A percentile compares a stretch with the other conserved stretches of the same genome.
These are phyloP conservation scores for Trametes meyenii DNA, from an alignment of 768 basidiomycete species.

Conservation along the genomic window DNA sequence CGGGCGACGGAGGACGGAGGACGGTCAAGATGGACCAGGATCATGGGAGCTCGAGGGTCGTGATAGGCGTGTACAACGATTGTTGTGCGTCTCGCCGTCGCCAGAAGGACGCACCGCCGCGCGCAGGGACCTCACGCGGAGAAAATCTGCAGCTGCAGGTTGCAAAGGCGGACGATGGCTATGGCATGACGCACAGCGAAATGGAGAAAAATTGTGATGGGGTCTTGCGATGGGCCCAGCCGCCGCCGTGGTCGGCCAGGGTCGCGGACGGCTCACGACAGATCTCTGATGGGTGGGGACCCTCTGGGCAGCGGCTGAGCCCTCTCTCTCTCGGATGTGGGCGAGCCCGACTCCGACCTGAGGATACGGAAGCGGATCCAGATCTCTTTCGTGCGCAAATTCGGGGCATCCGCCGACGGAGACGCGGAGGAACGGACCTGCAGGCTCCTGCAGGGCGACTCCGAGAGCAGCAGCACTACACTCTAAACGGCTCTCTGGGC, in stretches of 20 bases:
- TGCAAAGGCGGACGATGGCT: constrained; percentile 4
- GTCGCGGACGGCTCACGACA: constrained; percentile 6
- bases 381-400: neutral
- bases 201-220: constrained; percentile 1
- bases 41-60: neutral
- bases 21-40: neutral
- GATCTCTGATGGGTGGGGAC: constrained; percentile 9
- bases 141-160: constrained; percentile 3
- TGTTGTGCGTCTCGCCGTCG: constrained; percentile 12
- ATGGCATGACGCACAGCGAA: constrained; percentile 4
- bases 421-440: neutral
- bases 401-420: neutral
- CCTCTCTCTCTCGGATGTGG: neutral
- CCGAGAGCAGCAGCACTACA: too few relatives aligned
- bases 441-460: too few relatives aligned
- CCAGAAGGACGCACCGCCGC: constrained; percentile 6
- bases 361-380: neutral
- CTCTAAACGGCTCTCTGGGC: too few relatives aligned
- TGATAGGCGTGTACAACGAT: constrained; percentile 13
- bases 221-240: too few relatives aligned
- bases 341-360: constrained; percentile 1
- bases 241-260: neutral
- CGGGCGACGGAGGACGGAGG: neutral
- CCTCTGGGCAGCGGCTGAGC: too few relatives aligned
- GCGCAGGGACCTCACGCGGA: neutral